These are phyloP conservation scores for Scedosporium apiospermum DNA, from an alignment of 2,329 filamentous ascomycete species.

Conservation along the genomic window DNA sequence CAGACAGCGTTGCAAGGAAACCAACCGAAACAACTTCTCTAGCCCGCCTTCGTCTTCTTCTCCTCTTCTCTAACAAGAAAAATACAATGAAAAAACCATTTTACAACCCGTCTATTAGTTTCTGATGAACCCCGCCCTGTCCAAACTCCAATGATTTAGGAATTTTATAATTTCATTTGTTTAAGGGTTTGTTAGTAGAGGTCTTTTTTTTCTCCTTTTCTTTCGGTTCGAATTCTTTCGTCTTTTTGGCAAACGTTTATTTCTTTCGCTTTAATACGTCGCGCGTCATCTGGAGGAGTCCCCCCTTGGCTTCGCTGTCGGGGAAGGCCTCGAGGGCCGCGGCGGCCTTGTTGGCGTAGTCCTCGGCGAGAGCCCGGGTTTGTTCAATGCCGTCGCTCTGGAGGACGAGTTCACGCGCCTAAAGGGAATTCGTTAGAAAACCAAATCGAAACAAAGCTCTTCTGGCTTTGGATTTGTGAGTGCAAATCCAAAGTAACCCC, in stretches of 20 bases:
- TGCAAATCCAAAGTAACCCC: too few species aligned
- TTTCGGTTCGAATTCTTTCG: not conserved
- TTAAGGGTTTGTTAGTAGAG: not conserved
- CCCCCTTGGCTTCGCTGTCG: constrained; percentile 88
- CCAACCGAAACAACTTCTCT: too few species aligned
- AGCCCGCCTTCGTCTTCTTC: too few species aligned
- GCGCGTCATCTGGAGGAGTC: constrained; percentile 84
- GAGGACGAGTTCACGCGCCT: constrained; percentile 82
- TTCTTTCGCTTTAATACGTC: constrained; percentile 87
- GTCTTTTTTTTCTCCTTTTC: not conserved
- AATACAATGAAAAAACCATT: not conserved
- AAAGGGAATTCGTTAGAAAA: constrained; percentile 8
- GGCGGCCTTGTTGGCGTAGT: constrained; percentile 83
- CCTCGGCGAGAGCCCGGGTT: constrained; percentile 79
- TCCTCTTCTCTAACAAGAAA: not conserved
- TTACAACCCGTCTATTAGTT: not conserved
- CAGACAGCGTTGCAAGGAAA: not conserved
- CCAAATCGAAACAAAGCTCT: too few species aligned
- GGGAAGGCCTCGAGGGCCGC: constrained; percentile 77
- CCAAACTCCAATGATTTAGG: not conserved
- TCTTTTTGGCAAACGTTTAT: constrained; percentile 29
- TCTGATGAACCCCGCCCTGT: not conserved
- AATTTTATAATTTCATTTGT: too few species aligned
- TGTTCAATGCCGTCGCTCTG: constrained; percentile 83
- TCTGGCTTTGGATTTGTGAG: too few species aligned